Evolutionary conservation across 2,329 filamentous ascomycete genomes (phyloP).

Genomic region (Curvularia sp.): DNA sequence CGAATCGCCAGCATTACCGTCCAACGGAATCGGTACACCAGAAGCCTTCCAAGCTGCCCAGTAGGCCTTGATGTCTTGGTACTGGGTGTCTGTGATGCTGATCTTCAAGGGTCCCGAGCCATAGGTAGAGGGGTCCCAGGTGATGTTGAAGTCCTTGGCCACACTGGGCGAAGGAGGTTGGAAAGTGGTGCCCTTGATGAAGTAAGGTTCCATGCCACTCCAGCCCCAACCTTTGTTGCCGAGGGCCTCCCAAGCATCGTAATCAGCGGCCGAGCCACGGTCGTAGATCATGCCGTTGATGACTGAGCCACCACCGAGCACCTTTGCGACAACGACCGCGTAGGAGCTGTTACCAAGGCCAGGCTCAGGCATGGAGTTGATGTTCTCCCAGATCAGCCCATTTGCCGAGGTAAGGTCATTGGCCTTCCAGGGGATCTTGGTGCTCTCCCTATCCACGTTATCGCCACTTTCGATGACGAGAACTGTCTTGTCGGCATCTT

Average conservation of each 20-base stretch:
- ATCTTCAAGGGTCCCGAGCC: slow-evolving; percentile 37
- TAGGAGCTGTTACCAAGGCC: slow-evolving; percentile 32
- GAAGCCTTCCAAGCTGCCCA: slow-evolving; percentile 36
- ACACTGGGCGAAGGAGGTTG: slow-evolving; percentile 30
- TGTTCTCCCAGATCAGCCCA: slow-evolving; percentile 32
- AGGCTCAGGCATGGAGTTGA: slow-evolving; percentile 33
- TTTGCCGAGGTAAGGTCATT: slow-evolving; percentile 32
- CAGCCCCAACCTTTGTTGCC: slow-evolving; percentile 68
- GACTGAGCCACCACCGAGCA: slow-evolving; percentile 38
- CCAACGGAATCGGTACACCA: slow-evolving; percentile 25
- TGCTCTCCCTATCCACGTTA: slow-evolving; percentile 31
- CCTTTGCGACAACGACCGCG: slow-evolving; percentile 35
- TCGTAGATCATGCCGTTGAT: slow-evolving; percentile 51
- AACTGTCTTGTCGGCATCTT: slow-evolving; percentile 34
- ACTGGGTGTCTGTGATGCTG: slow-evolving; percentile 39
- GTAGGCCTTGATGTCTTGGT: slow-evolving; percentile 36
- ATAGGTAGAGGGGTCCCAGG: slow-evolving; percentile 35
- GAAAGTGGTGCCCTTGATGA: slow-evolving; percentile 40
- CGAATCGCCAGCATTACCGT: slow-evolving; percentile 36
- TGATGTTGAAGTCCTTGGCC: slow-evolving; percentile 36
- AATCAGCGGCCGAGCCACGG: slow-evolving; percentile 45
- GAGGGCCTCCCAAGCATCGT: slow-evolving; percentile 64
- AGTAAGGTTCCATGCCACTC: slow-evolving; percentile 52
- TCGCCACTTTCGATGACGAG: slow-evolving; percentile 40
- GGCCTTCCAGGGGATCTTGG: slow-evolving; percentile 40